Percentiles rank a stretch among this genome's conserved stretches.
Conservation (phyloP, 1,284 basidiomycete species). For the Ganoderma sinense region DNA sequence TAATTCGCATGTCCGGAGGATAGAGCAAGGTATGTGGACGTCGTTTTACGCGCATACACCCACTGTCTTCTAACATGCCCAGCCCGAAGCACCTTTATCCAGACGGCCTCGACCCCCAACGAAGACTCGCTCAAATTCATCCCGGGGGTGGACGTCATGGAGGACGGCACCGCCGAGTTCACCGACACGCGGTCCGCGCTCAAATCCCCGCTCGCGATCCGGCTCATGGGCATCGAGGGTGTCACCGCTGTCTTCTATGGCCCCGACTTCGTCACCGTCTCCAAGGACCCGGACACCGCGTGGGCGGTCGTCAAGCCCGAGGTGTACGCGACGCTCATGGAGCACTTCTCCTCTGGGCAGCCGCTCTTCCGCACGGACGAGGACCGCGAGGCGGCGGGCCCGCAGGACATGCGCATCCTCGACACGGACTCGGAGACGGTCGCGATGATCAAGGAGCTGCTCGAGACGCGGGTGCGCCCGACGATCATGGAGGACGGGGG, state of each 20-base stretch:
- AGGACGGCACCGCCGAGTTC: slow-evolving; percentile 87
- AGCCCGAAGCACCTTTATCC: slow-evolving; percentile 96
- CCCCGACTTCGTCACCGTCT: slow-evolving; percentile 97
- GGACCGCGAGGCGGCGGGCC: slow-evolving; percentile 81
- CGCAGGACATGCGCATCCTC: slow-evolving; percentile 94
- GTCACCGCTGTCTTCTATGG: slow-evolving; percentile 93
- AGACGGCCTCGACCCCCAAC: slow-evolving; percentile 97
- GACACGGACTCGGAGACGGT: slow-evolving; percentile 98
- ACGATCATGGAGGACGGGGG: slow-evolving; percentile 97
- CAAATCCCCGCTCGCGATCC: slow-evolving; percentile 89
- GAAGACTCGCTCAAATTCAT: slow-evolving; percentile 99
- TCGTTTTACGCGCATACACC: not conserved
- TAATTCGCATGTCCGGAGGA: slow-evolving; percentile 19
- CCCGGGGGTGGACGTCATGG: slow-evolving; percentile 90
- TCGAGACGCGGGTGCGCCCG: slow-evolving; percentile 95
- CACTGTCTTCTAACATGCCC: slow-evolving; percentile 10
- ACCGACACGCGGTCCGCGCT: slow-evolving; percentile 88
- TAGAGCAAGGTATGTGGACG: slow-evolving; percentile 33
- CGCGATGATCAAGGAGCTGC: slow-evolving; percentile 98
- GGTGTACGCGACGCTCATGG: slow-evolving; percentile 97
- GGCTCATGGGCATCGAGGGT: slow-evolving; percentile 93
- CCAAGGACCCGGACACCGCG: slow-evolving; percentile 85
- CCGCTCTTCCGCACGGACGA: slow-evolving; percentile 85
- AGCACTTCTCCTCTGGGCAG: slow-evolving; percentile 92
- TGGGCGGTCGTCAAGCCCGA: slow-evolving; percentile 98